Evolutionary conservation across 2,329 filamentous ascomycete genomes (phyloP), one percentile per base, ranked within the genome.

Genomic region (Apiospora arundinis): DNA sequence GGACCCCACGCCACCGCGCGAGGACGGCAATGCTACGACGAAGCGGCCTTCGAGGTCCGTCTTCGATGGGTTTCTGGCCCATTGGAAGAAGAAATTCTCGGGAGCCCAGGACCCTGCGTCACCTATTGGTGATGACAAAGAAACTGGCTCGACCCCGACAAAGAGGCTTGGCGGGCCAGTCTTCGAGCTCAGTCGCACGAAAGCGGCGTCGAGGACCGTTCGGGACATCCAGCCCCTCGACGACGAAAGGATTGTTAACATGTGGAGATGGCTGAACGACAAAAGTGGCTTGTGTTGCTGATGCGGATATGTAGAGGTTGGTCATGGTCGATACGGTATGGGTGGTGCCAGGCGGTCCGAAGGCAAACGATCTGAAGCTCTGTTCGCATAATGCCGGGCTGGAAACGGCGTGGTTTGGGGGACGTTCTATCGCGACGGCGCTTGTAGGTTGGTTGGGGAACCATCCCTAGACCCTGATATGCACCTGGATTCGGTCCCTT

Each of bases 121-220:
- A 32, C 32, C n/a, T n/a, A n/a, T 32, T 3, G 3, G 32, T 12
- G 14, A 28, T 9, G 14, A 1, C 12, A 0, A 18, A 56, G 14
- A 2, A 32, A 6, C 25, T 3, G 18, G 32, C 32, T 6, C 32
- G 32, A 32, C 6, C 32, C 32, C 18, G 8, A 1, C 56, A 18
- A 63, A 40, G 32, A 63, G n/a, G 56, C 32, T 32, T 3, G 37
- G 32, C 23, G 71, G 70, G 32, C 72, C 74, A 18, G 71, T 70
- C 4, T 85, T 86, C 70, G 81, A 80, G 5, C 79, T 81, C 70
- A 68, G 60, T 14, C 75, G 77, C 52, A 82, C 82, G 12, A 78
- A 77, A 70, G 74, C 75, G 28, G 72, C 73, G 32, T 81, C 84
- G 32, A 77, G 78, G 37, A 76, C 75, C 4, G 76, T 87, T 72